Conservation (phyloP, 257 asterid species). For the Solanum chilense region DNA sequence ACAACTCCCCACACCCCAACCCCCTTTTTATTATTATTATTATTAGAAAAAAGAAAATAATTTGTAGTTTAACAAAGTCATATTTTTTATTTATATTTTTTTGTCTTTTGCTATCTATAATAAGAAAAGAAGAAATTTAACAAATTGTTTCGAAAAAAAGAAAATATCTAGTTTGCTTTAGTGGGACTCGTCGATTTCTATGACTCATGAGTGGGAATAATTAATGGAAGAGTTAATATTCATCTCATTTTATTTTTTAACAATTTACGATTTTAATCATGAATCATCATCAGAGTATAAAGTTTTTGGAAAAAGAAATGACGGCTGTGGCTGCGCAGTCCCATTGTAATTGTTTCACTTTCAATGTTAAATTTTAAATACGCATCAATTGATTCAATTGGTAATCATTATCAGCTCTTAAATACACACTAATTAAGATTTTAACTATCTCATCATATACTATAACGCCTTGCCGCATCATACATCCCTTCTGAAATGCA, state of each 20-base stretch:
- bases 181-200: neutral
- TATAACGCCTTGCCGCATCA: neutral
- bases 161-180: neutral
- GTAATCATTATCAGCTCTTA: constrained; percentile 31
- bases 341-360: neutral
- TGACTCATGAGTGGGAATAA: neutral
- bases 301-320: constrained; percentile 18
- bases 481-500: neutral
- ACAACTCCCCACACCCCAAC: neutral
- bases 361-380: neutral
- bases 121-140: neutral
- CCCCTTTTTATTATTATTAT: neutral
- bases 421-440: constrained; percentile 18
- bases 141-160: neutral
- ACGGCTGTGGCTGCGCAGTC: constrained; percentile 37
- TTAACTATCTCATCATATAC: neutral
- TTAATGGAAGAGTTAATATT: constrained; percentile 1
- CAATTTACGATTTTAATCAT: neutral
- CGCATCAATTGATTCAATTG: neutral
- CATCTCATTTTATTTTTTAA: too few species aligned
- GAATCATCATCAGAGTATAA: constrained; percentile 8
- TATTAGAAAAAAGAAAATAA: neutral
- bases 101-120: neutral
- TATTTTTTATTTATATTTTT: neutral
- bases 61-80: neutral